These are phyloP conservation scores for Isatis lusitanica DNA, from an alignment of 441 rosid species.

Conservation along the genomic window DNA sequence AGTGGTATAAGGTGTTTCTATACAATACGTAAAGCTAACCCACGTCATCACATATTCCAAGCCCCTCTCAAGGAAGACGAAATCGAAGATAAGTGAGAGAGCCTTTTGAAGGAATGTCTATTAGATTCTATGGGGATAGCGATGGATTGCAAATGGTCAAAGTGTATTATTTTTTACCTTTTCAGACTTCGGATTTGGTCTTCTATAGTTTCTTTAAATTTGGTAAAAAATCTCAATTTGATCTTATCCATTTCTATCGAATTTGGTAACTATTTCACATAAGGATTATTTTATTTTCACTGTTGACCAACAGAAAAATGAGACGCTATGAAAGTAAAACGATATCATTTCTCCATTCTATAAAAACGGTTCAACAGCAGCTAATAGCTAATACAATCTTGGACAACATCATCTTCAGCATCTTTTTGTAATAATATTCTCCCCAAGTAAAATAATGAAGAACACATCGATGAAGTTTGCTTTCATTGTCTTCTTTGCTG, in stretches of 20 bases:
- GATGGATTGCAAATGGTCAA: neutral
- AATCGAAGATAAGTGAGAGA: neutral
- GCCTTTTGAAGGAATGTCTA: neutral
- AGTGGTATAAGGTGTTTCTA: too few relatives aligned
- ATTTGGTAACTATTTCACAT: neutral
- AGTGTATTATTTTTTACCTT: neutral
- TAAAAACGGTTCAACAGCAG: neutral
- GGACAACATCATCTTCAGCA: neutral
- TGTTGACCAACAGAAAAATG: too few relatives aligned
- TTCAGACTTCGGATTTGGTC: neutral
- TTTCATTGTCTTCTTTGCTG: neutral
- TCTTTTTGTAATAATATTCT: neutral
- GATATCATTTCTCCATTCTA: neutral
- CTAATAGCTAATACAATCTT: neutral
- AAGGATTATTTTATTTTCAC: neutral
- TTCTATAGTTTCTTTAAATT: neutral
- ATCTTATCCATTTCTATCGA: neutral
- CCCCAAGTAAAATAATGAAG: neutral
- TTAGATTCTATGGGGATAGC: neutral
- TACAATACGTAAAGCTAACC: too few relatives aligned
- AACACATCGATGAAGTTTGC: neutral
- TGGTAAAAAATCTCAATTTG: neutral
- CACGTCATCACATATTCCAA: too few relatives aligned
- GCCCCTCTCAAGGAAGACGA: too few relatives aligned
- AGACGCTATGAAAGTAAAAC: too few relatives aligned